These are phyloP conservation scores for Aureobasidium leucospermi DNA, from an alignment of 2,329 filamentous ascomycete species.

Conservation along the genomic window DNA sequence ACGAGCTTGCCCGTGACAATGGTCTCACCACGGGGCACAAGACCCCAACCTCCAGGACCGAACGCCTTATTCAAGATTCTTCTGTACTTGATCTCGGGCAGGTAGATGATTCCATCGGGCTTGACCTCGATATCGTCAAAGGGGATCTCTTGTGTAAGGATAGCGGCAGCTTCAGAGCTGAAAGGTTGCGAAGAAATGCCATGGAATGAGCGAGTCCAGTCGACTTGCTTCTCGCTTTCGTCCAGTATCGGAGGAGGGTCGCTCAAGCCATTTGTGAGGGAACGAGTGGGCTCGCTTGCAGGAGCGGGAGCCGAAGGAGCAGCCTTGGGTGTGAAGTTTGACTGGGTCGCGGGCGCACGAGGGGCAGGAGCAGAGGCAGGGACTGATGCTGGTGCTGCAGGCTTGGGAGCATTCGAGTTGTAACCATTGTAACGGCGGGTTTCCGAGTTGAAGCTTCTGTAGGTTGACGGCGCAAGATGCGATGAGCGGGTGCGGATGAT, in stretches of 20 bases:
- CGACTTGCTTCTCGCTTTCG: constrained; percentile 49
- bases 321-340: background rate
- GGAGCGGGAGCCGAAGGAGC: constrained; percentile 13
- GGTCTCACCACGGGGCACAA: constrained; percentile 79
- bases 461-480: constrained; percentile 5
- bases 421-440: constrained; percentile 1
- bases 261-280: constrained; percentile 44
- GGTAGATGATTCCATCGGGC: constrained; percentile 90
- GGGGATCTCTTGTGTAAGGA: constrained; percentile 61
- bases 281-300: constrained; percentile 24
- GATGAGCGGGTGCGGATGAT: background rate
- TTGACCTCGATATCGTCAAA: constrained; percentile 87
- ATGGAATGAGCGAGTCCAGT: constrained; percentile 82
- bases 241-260: constrained; percentile 43
- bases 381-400: background rate
- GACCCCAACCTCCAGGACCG: constrained; percentile 89
- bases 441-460: constrained; percentile 6
- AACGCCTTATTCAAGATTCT: constrained; percentile 85
- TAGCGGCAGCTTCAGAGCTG: constrained; percentile 57
- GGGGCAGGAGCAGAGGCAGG: background rate
- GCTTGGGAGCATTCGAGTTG: background rate
- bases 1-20: constrained; percentile 73
- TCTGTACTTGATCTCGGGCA: constrained; percentile 97
- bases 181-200: constrained; percentile 68
- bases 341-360: constrained; percentile 12